Percentiles rank a stretch among this genome's conserved stretches.
These are phyloP conservation scores for Brachypodium distachyon DNA, from an alignment of 202 grass and related monocot genomes.

Conservation along the genomic window DNA sequence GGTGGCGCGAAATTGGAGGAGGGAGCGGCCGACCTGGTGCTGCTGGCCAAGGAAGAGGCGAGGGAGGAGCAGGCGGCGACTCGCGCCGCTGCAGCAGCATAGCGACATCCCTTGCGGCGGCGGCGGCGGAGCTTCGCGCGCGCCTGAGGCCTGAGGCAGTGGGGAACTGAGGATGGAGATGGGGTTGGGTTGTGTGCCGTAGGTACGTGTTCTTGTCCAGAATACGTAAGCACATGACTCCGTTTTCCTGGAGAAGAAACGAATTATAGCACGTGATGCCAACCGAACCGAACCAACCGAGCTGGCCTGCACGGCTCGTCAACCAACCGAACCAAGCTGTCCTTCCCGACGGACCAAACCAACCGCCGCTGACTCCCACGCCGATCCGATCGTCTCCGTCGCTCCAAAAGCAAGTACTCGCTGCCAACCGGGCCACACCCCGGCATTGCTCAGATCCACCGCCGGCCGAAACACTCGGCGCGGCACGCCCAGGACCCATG, in stretches of 20 bases:
- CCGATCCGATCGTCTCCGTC: conserved; percentile 16
- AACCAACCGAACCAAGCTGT: neutral
- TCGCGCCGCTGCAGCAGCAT: conserved; percentile 21
- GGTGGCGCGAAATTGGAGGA: neutral
- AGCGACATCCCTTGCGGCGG: conserved; percentile 25
- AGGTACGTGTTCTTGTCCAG: neutral
- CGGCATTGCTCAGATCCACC: conserved; percentile 22
- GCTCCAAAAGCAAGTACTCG: neutral
- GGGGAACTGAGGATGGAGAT: neutral
- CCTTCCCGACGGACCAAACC: too few relatives aligned
- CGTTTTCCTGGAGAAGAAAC: neutral
- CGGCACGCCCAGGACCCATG: conserved; percentile 2
- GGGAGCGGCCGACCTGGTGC: neutral
- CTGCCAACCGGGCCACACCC: conserved; percentile 8
- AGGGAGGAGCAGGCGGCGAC: conserved; percentile 4
- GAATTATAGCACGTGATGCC: neutral
- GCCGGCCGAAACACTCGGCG: neutral
- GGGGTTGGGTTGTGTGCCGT: neutral
- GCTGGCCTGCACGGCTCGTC: neutral
- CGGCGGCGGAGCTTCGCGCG: neutral
- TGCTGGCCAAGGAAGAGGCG: neutral
- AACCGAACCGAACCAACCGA: too few relatives aligned
- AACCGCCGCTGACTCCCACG: neutral
- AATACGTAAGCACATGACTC: neutral
- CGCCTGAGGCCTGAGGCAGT: neutral